Percentiles rank a stretch among this genome's conserved stretches.
These are phyloP conservation scores for Fomitopsis pinicola DNA, from an alignment of 1,284 basidiomycete genomes.

Conservation along the genomic window DNA sequence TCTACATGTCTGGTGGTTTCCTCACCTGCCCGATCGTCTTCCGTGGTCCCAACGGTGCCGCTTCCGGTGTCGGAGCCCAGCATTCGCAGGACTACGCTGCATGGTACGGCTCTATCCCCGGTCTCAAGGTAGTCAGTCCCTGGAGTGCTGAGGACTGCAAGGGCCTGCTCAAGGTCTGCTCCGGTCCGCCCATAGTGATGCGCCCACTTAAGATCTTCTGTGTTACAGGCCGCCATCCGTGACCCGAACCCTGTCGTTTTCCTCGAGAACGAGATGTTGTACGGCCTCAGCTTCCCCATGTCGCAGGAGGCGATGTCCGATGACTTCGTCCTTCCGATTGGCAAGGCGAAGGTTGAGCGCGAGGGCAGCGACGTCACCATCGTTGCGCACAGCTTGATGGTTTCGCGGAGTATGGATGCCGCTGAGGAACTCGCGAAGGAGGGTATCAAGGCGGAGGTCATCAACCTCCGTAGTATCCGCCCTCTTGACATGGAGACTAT, in stretches of 20 bases:
- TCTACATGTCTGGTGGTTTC: conserved; percentile 99
- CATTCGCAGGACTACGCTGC: conserved; percentile 91
- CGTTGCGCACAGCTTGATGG: conserved; percentile 97
- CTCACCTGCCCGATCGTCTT: conserved; percentile 98
- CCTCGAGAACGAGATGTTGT: conserved; percentile 99
- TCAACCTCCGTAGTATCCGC: conserved; percentile 94
- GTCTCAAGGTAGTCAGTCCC: conserved; percentile 96
- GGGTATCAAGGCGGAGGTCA: conserved; percentile 96
- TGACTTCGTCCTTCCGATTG: conserved; percentile 93
- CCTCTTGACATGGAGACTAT: conserved; percentile 98
- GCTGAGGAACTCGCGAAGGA: conserved; percentile 93
- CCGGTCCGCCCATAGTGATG: conserved; percentile 9
- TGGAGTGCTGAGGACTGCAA: conserved; percentile 99
- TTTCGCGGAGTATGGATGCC: conserved; percentile 88
- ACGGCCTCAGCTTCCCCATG: conserved; percentile 96
- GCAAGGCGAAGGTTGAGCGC: conserved; percentile 96
- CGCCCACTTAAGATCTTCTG: conserved; percentile 1
- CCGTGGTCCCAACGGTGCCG: conserved; percentile 99
- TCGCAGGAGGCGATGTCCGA: conserved; percentile 93
- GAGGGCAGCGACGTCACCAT: conserved; percentile 92
- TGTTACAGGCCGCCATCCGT: conserved; percentile 83
- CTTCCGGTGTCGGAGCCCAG: conserved; percentile 92
- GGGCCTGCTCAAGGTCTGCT: conserved; percentile 86
- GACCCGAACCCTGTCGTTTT: conserved; percentile 98
- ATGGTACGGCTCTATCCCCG: conserved; percentile 97